Percentiles rank a stretch among this genome's conserved stretches.
Evolutionary conservation across 768 basidiomycete species (phyloP).

Genomic region (Podaxis pistillaris): DNA sequence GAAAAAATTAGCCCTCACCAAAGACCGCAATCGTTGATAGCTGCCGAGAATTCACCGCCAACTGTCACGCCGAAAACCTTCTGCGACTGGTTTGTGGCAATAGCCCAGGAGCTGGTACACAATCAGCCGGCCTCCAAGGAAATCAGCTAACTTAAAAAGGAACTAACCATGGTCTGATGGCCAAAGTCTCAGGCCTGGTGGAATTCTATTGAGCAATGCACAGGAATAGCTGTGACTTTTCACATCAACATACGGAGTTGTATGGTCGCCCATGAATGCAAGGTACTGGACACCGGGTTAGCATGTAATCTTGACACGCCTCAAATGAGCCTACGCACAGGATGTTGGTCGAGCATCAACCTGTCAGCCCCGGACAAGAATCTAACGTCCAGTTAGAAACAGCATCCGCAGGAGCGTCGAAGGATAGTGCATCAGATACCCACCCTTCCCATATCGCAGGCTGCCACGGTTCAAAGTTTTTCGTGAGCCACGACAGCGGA

Average conservation of each 20-base stretch:
- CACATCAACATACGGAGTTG: slow-evolving; percentile 34
- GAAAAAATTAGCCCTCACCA: slow-evolving; percentile 38
- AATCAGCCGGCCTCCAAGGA: slow-evolving; percentile 22
- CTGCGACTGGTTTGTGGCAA: slow-evolving; percentile 60
- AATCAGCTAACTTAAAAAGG: slow-evolving; percentile 8
- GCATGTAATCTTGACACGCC: slow-evolving; percentile 11
- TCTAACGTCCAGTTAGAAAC: slow-evolving; percentile 29
- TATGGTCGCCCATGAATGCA: slow-evolving; percentile 39
- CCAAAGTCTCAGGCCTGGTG: slow-evolving; percentile 37
- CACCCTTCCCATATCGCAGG: slow-evolving; percentile 46
- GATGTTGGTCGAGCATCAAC: slow-evolving; percentile 73
- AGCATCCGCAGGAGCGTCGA: background rate
- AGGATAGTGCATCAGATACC: background rate
- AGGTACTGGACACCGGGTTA: slow-evolving; percentile 34
- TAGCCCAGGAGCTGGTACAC: slow-evolving; percentile 42
- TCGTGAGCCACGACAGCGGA: background rate
- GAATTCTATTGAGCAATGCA: slow-evolving; percentile 15
- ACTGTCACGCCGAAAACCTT: slow-evolving; percentile 72
- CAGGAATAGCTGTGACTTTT: slow-evolving; percentile 14
- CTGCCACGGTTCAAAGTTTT: slow-evolving; percentile 23
- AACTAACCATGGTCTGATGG: slow-evolving; percentile 43
- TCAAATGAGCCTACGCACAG: slow-evolving; percentile 44
- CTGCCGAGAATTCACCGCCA: slow-evolving; percentile 83
- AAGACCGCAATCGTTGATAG: slow-evolving; percentile 74
- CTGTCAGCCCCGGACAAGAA: slow-evolving; percentile 81